These are phyloP conservation scores for Leucocoprinus sp. DNA, from an alignment of 768 basidiomycete species.

Conservation along the genomic window DNA sequence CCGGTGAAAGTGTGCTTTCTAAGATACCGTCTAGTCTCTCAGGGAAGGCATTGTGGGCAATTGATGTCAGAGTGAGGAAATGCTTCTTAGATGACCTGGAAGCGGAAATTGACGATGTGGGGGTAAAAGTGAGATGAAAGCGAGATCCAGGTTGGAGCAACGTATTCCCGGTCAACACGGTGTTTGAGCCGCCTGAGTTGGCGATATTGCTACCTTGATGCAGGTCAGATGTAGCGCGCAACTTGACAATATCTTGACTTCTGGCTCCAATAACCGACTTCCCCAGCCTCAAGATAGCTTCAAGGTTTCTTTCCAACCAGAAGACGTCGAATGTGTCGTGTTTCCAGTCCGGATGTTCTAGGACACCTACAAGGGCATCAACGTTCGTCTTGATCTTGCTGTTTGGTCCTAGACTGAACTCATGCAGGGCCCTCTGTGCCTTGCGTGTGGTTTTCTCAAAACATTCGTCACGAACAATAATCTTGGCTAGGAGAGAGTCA, in stretches of 20 bases:
- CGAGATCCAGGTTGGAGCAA: slow-evolving; percentile 28
- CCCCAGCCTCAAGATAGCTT: slow-evolving; percentile 16
- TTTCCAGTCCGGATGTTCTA: slow-evolving; percentile 25
- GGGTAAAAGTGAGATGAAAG: slow-evolving; percentile 23
- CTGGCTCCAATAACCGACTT: background rate
- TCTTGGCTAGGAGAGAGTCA: slow-evolving; percentile 83
- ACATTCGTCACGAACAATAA: slow-evolving; percentile 68
- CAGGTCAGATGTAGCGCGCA: background rate
- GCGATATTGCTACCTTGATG: background rate
- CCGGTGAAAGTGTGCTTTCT: slow-evolving; percentile 23
- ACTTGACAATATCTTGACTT: background rate
- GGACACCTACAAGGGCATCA: slow-evolving; percentile 23
- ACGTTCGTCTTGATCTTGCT: slow-evolving; percentile 35
- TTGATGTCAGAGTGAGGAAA: slow-evolving; percentile 23
- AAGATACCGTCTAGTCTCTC: slow-evolving; percentile 26
- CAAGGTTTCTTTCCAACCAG: slow-evolving; percentile 28
- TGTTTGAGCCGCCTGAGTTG: background rate
- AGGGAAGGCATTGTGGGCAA: slow-evolving; percentile 29
- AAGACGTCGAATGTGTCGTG: slow-evolving; percentile 25
- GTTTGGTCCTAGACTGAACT: slow-evolving; percentile 56
- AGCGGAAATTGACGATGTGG: background rate
- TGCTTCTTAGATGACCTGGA: slow-evolving; percentile 18
- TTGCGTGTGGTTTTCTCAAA: slow-evolving; percentile 81
- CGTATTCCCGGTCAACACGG: background rate
- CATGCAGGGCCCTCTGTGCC: slow-evolving; percentile 74